Base-by-base conservation (phyloP, 805 yeast species). In the Wickerhamomyces chambardii region DNA sequence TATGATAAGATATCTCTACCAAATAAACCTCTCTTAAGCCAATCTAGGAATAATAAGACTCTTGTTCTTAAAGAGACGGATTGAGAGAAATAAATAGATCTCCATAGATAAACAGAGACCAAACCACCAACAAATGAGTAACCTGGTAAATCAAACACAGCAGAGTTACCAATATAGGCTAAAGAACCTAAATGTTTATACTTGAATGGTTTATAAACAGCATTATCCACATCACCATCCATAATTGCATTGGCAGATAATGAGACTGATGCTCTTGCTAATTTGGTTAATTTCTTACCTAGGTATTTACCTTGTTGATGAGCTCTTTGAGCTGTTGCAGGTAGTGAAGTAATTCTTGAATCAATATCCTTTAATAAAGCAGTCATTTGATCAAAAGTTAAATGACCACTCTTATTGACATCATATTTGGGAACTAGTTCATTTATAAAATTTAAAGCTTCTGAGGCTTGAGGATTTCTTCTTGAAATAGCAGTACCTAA, bases 261-360 rank as follows among this genome's bases (percentile, higher is more conserved):
- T 3, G 68, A 63, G 14, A 61, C 61, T 15, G 66, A 60, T 11
- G 68, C 54, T 36, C 61, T 62, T 7, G 78, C 76, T 21, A 77
- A 51, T 39, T 65, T 68, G 32, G 73, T 66, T 30, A 78, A 57
- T 53, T 78, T 78, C 46, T 68, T 70, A 37, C 79, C 85, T 27
- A 78, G 52, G 46, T 78, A 78, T 38, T 65, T 63, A 41, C 86
- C 86, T 55, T 78, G 86, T 54, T 78, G 86, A 43, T 70, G 65
- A 3, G 85, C 84, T 38, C 84, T 66, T 60, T 78, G 86, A 9
- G 85, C 85, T 9, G 85, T 78, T 8, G 84, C 83, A 5, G 86
- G 85, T 44, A 78, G 55, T 3, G 83, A 73, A 5, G 83, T 76
- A 38, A 78, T 74, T 53, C 75, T 73, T 15, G 74, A 64, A 49